Evolutionary conservation across 2,329 filamentous ascomycete species (phyloP), one percentile per base, ranked within the genome.

Genomic region (Trichoderma endophyticum): DNA sequence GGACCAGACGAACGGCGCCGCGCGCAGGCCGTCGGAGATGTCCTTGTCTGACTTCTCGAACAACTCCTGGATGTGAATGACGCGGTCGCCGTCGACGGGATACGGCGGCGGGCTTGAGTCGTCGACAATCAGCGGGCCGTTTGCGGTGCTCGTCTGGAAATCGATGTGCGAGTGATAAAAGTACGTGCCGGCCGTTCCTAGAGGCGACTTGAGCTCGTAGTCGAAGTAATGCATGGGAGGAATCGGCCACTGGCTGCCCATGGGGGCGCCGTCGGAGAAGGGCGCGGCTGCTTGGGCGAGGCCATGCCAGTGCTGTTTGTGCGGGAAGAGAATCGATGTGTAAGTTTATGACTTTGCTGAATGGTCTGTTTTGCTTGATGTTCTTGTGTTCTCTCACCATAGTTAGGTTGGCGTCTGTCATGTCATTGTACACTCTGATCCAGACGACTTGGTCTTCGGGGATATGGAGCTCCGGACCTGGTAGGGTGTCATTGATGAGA

Each of bases 101-200:
- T 90, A 91, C 0, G 89, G 89, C 1, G 56, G 5, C 30, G 81
- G 73, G 6, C 34, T 78, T 43, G 77, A 76, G 63, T 88, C 85
- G 71, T 87, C 85, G n/a, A 92, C 85, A 60, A 91, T 87, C 39
- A 92, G 76, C 0, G 86, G 80, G 0, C 90, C 90, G 7, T 84
- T 79, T 0, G 87, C 88, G 15, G 88, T 88, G 39, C 87, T 79
- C 0, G 87, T 86, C 76, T 92, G 89, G 72, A 91, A 87, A 0
- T 85, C 89, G 18, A 92, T 83, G 73, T 92, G 90, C 0, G 89
- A 91, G 76, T 92, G 90, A 76, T 92, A 92, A 77, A 90, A 91
- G 76, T 91, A 92, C 0, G 89, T 89, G 5, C 90, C 90, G 0
- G 88, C 86, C 69, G 88, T 85, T 6, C 85, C 86, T 1, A 77